Evolutionary conservation across 768 basidiomycete species (phyloP).

Genomic region (Boletus speciosus): DNA sequence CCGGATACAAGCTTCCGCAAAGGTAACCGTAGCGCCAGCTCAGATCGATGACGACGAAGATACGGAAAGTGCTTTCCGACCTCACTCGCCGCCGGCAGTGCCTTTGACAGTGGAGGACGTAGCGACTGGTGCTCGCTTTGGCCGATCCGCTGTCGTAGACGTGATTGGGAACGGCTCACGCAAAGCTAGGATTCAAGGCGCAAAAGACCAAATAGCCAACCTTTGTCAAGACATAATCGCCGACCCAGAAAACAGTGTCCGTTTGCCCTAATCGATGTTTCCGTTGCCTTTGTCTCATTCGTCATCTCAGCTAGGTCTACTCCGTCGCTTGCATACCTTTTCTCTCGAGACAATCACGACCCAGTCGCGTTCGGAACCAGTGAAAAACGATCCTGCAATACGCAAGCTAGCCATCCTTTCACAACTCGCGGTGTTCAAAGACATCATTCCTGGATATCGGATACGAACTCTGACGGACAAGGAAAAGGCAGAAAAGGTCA

Average conservation of each 20-base stretch:
- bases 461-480: slow-evolving; percentile 87
- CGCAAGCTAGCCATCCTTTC: slow-evolving; percentile 87
- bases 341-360: slow-evolving; percentile 73
- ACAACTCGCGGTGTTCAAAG: slow-evolving; percentile 91
- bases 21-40: slow-evolving; percentile 17
- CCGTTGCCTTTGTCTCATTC: slow-evolving; percentile 12
- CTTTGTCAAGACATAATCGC: slow-evolving; percentile 92
- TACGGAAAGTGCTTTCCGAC: slow-evolving; percentile 36
- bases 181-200: slow-evolving; percentile 62
- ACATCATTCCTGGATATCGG: slow-evolving; percentile 93
- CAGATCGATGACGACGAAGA: slow-evolving; percentile 29
- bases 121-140: slow-evolving; percentile 82
- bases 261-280: slow-evolving; percentile 27
- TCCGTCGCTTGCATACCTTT: slow-evolving; percentile 87
- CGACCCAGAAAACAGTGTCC: slow-evolving; percentile 92
- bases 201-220: slow-evolving; percentile 91
- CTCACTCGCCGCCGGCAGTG: slow-evolving; percentile 25
- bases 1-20: slow-evolving; percentile 59
- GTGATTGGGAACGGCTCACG: slow-evolving; percentile 66
- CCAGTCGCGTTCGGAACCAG: slow-evolving; percentile 61
- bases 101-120: slow-evolving; percentile 57
- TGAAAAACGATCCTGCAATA: slow-evolving; percentile 77
- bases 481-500: slow-evolving; percentile 90
- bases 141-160: slow-evolving; percentile 74
- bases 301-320: slow-evolving; percentile 67